phyloP scores from a whole-genome alignment of 129 eudicot genomes.

The Scalesia atractyloides region DNA sequence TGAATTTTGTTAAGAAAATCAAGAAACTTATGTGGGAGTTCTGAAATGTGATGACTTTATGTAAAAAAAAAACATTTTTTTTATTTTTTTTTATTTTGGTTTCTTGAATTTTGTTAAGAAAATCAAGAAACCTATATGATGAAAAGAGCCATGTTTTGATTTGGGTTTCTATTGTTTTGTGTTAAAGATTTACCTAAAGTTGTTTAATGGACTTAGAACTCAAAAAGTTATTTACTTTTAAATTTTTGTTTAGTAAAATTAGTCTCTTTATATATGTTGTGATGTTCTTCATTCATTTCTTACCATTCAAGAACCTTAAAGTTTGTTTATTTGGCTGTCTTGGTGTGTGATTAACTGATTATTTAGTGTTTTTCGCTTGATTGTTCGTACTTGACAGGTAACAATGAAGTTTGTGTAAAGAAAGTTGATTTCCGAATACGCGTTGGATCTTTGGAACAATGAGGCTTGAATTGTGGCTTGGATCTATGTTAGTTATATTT shows the following conservation, averaged over 20 bases:
- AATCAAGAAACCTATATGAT: background rate
- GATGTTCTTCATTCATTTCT: constrained; percentile 13
- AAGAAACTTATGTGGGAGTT: constrained; percentile 20
- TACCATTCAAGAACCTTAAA: constrained; percentile 6
- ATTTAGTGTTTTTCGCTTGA: background rate
- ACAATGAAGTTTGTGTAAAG: constrained; percentile 29
- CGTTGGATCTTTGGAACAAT: constrained; percentile 35
- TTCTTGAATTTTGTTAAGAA: constrained; percentile 6
- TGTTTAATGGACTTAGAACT: constrained; percentile 14
- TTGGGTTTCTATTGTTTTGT: constrained; percentile 20
- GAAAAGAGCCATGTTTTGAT: constrained; percentile 6
- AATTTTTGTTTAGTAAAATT: background rate
- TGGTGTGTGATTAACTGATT: background rate
- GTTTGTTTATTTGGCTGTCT: constrained; percentile 6
- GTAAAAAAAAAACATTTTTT: constrained; percentile 7
- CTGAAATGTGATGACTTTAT: background rate
- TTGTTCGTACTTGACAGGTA: constrained; percentile 23
- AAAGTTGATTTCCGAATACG: constrained; percentile 11
- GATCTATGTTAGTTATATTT: constrained; percentile 39
- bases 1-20: constrained; percentile 14
- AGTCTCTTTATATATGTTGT: background rate
- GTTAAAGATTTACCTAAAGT: constrained; percentile 18
- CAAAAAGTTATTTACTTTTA: constrained; percentile 14
- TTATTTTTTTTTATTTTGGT: too few relatives aligned
- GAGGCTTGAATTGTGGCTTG: constrained; percentile 56